Evolutionary conservation across 805 yeast genomes (phyloP), one percentile per base, ranked within the genome.

Genomic region (Zygosaccharomyces bailii): DNA sequence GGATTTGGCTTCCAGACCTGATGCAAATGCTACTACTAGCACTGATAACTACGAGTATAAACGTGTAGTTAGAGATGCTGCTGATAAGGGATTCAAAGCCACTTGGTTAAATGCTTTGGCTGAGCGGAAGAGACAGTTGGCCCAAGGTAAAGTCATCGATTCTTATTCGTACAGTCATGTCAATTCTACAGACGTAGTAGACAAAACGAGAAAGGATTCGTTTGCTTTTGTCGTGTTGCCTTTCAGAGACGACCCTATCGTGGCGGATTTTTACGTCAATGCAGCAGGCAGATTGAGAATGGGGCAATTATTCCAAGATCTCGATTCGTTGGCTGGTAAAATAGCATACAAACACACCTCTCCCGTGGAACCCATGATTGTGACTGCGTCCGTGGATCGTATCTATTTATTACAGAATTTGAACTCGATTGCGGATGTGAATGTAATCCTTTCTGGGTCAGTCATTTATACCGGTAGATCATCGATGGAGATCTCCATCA

Each of bases 301-400:
- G 56, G 98, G 97, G 32, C 96, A 89, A 64, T 72, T 90, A 51
- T 90, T 90, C 66, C 96, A 90, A 70, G 98, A 90, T 66, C 71
- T 90, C 57, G 98, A 90, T 61, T 90, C 96, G 4, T 71, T 90
- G 49, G 96, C 97, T 2, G 98, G 97, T 27, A 80, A 91, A 60
- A 89, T 90, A 56, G 96, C 96, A 17, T 86, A 89, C 64, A 77
- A 86, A 59, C 97, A 90, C 63, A 86, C 95, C 67, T 74, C 84
- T n/a, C 98, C 98, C 0, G 95, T 96, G 0, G 89, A 86, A 61
- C 97, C 98, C 8, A 88, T 89, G 65, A 85, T 90, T 61, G 98
- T 90, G 34, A 90, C 98, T 7, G 97, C 97, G 1, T 82, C 93
- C 20, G 96, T 90, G 20, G 97, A 91, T 67, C 72, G 96, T 52